Evolutionary conservation across 805 yeast genomes (phyloP).

Genomic region (Metschnikowia borealis): DNA sequence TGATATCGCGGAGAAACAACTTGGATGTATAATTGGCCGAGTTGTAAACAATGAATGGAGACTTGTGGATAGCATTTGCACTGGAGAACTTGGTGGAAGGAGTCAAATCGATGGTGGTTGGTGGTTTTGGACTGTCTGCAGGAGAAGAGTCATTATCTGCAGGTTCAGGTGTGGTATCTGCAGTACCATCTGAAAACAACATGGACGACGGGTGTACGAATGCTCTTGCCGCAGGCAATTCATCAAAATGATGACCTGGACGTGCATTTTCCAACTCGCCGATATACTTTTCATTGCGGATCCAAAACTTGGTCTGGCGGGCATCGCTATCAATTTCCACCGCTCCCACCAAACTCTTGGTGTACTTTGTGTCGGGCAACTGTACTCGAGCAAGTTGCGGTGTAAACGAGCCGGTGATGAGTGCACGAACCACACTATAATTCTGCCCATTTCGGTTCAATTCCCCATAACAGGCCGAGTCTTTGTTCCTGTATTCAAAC

Average conservation of each 20-base stretch:
- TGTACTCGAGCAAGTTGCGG: slow-evolving; percentile 82
- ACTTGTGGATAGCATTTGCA: slow-evolving; percentile 34
- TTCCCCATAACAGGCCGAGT: slow-evolving; percentile 6
- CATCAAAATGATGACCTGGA: slow-evolving; percentile 9
- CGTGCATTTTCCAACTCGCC: background rate
- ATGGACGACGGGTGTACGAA: slow-evolving; percentile 86
- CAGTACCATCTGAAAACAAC: slow-evolving; percentile 47
- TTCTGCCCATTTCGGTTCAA: slow-evolving; percentile 53
- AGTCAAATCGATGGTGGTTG: slow-evolving; percentile 34
- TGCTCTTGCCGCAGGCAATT: slow-evolving; percentile 61
- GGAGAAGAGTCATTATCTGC: too few relatives aligned
- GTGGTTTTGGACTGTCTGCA: too few relatives aligned
- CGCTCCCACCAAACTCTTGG: slow-evolving; percentile 70
- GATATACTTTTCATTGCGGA: slow-evolving; percentile 54
- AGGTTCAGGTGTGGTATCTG: too few relatives aligned
- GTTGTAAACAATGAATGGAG: slow-evolving; percentile 62
- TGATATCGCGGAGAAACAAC: slow-evolving; percentile 66
- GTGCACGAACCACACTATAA: slow-evolving; percentile 52
- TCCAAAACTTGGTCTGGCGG: slow-evolving; percentile 65
- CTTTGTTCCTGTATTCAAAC: slow-evolving; percentile 32
- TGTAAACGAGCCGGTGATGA: slow-evolving; percentile 75
- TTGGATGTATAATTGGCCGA: slow-evolving; percentile 62
- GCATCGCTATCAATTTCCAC: slow-evolving; percentile 86
- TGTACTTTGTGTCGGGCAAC: slow-evolving; percentile 74
- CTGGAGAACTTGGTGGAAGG: slow-evolving; percentile 27